Percentiles rank a stretch among this genome's conserved stretches.
These are phyloP conservation scores for Microdochium nivale DNA, from an alignment of 2,329 filamentous ascomycete genomes.

Conservation along the genomic window DNA sequence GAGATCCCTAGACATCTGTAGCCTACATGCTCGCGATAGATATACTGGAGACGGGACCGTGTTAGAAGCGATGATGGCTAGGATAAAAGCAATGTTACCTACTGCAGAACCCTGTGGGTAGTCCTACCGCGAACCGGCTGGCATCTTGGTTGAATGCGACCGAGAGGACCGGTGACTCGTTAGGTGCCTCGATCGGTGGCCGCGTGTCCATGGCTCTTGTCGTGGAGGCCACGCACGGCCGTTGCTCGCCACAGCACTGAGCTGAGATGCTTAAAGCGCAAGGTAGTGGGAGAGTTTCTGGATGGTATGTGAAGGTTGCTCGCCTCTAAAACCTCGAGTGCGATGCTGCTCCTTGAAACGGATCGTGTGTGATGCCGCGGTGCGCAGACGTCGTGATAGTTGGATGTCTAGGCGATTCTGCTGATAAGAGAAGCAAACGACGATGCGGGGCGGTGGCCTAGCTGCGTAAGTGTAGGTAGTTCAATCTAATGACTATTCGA, in stretches of 20 bases:
- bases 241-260: neutral
- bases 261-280: no score
- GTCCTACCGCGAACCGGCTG: conserved; percentile 78
- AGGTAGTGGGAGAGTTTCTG: no score
- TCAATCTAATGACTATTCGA: no score
- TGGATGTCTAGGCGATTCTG: no score
- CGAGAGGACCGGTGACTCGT: conserved; percentile 68
- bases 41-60: conserved; percentile 7
- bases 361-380: no score
- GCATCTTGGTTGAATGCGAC: conserved; percentile 78
- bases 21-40: neutral
- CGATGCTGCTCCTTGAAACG: no score
- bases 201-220: conserved; percentile 71
- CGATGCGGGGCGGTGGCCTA: no score
- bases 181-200: conserved; percentile 71
- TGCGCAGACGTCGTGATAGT: no score
- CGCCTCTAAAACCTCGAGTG: no score
- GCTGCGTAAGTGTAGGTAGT: no score
- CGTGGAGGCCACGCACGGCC: neutral
- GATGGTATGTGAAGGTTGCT: no score
- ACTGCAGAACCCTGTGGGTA: conserved; percentile 83
- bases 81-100: conserved; percentile 23
- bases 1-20: conserved; percentile 41
- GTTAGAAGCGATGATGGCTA: neutral
- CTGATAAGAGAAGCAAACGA: no score